Evolutionary conservation across 2,329 filamentous ascomycete species (phyloP), one percentile per base, ranked within the genome.

Genomic region (Dactylonectria macrodidyma): DNA sequence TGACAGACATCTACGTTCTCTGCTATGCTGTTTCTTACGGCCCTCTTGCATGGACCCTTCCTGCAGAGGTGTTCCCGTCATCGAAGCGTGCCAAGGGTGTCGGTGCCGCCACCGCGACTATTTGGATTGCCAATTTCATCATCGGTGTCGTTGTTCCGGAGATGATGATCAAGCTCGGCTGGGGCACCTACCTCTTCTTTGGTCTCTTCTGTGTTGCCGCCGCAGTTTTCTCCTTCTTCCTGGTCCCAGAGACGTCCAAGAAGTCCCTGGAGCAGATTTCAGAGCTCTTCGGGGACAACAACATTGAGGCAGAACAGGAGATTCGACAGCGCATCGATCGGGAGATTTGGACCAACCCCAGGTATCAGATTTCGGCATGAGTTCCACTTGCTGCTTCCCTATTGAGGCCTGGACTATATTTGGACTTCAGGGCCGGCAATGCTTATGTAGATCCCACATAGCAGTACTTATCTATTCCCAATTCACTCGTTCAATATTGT

Each of bases 171-270:
- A 83, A 85, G 47, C 87, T 85, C 0, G 80, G 79, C 2, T 85
- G 78, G 67, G 82, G 83, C 1, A 82, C 83, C 0, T 89, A 88
- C 64, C 78, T 87, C 9, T 89, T 89, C 78, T 89, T 88, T 58
- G 86, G 85, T 0, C 75, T 82, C 7, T 88, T 88, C 70, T 88
- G 86, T 66, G 71, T 84, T 0, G 74, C 87, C 1, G 82, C 84
- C 1, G 78, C 82, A 3, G 62, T 85, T 2, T 89, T 71, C 34
- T 73, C 72, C 0, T 74, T 70, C 44, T 73, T 74, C 55, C 33
- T 74, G 0, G 72, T 74, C 4, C 72, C 71, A 2, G 72, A 74
- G 44, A 74, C 72, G 0, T 65, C 71, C 0, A 55, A 56, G 2
- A 74, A 74, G 51, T 68, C 70, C 1, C 22, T 73, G 2, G 72